A percentile compares a stretch with the other conserved stretches of the same genome.
These are phyloP conservation scores for Tremella fuciformis DNA, from an alignment of 768 basidiomycete genomes.

Conservation along the genomic window DNA sequence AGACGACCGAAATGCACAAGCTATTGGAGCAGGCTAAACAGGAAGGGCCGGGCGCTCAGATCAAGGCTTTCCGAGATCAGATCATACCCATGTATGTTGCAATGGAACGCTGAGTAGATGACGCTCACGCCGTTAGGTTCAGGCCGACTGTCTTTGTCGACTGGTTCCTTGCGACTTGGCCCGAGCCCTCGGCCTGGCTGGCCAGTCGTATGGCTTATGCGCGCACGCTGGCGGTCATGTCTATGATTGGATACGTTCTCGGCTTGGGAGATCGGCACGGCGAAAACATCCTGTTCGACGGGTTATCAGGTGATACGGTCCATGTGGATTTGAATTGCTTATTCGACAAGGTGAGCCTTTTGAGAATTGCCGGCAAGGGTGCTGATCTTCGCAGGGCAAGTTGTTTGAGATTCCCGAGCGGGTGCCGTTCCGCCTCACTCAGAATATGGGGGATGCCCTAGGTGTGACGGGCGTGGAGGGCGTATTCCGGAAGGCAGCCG, in stretches of 20 bases:
- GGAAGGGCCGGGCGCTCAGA: conserved; percentile 34
- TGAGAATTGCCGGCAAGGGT: background rate
- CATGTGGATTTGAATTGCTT: conserved; percentile 98
- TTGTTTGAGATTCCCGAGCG: conserved; percentile 80
- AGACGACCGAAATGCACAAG: conserved; percentile 48
- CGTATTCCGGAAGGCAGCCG: conserved; percentile 84
- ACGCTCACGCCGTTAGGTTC: conserved; percentile 18
- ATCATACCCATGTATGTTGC: conserved; percentile 59
- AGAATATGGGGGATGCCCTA: conserved; percentile 85
- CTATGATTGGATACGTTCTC: conserved; percentile 94
- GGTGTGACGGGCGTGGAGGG: conserved; percentile 95
- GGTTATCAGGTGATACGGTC: conserved; percentile 79
- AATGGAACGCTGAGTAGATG: conserved; percentile 33
- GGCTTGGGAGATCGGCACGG: conserved; percentile 97
- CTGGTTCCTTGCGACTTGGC: conserved; percentile 96
- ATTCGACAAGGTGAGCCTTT: conserved; percentile 75
- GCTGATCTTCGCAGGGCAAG: conserved; percentile 60
- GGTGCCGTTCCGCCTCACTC: conserved; percentile 91
- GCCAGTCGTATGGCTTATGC: conserved; percentile 79
- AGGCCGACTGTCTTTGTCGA: conserved; percentile 87
- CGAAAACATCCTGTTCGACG: conserved; percentile 93
- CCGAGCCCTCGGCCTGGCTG: conserved; percentile 93
- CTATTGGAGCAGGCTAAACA: conserved; percentile 41
- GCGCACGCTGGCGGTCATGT: conserved; percentile 93
- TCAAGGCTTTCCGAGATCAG: conserved; percentile 53